A percentile compares a stretch with the other conserved stretches of the same genome.
phyloP scores from a whole-genome alignment of 176 grass and related monocot genomes.

The Cymbopogon citratus region DNA sequence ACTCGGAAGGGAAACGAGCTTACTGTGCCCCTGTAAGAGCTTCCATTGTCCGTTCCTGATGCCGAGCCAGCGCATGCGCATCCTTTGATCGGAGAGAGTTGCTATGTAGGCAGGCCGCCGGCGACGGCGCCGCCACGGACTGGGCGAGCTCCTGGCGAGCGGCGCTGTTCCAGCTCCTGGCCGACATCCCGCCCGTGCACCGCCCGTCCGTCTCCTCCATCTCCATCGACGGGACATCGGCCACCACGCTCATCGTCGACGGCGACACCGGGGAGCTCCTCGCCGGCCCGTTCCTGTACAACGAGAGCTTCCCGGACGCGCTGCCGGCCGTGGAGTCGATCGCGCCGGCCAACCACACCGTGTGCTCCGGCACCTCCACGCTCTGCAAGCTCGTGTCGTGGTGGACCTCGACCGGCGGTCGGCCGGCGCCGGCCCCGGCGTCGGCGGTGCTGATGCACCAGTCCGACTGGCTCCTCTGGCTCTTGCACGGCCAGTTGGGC shows the following conservation, averaged over 20 bases:
- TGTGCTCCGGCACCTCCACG: slow-evolving; percentile 68
- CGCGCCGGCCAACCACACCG: slow-evolving; percentile 62
- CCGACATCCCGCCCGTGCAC: slow-evolving; percentile 17
- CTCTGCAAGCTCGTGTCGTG: slow-evolving; percentile 83
- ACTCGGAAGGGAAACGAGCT: slow-evolving; percentile 53
- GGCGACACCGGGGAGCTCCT: slow-evolving; percentile 52
- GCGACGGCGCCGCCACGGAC: neutral
- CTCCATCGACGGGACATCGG: slow-evolving; percentile 57
- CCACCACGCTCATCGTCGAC: slow-evolving; percentile 67
- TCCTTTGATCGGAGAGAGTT: neutral
- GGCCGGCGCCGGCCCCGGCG: slow-evolving; percentile 18
- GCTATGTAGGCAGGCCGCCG: slow-evolving; percentile 50
- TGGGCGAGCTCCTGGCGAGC: slow-evolving; percentile 61
- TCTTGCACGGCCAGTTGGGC: slow-evolving; percentile 61
- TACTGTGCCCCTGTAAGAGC: slow-evolving; percentile 39
- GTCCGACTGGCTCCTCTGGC: slow-evolving; percentile 89
- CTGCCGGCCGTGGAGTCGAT: slow-evolving; percentile 53
- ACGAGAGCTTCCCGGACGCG: slow-evolving; percentile 64
- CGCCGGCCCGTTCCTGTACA: slow-evolving; percentile 65
- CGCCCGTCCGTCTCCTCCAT: slow-evolving; percentile 53
- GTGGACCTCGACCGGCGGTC: slow-evolving; percentile 37
- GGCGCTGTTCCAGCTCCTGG: slow-evolving; percentile 63
- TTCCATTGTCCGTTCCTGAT: neutral
- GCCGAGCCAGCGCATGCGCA: neutral
- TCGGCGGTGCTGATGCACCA: slow-evolving; percentile 80